Percentiles rank a stretch among this genome's conserved stretches.
Conservation (phyloP, 2,329 filamentous ascomycete species). For the Plectosphaerella plurivora region DNA sequence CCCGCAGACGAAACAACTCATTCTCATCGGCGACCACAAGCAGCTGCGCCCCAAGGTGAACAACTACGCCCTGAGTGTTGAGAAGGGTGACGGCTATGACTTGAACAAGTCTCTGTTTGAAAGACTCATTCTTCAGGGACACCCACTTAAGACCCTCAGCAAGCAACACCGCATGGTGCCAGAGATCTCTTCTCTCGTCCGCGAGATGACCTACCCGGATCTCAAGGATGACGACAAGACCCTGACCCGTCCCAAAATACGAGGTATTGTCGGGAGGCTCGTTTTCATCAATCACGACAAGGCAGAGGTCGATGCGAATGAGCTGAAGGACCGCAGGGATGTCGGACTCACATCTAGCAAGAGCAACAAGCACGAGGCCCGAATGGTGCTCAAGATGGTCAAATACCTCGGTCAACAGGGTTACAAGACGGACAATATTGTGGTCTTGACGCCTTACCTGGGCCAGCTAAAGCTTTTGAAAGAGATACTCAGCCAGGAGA, state of each 20-base stretch:
- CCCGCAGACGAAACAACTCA: conserved; percentile 52
- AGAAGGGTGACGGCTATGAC: conserved; percentile 61
- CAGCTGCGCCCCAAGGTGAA: conserved; percentile 66
- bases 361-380: conserved; percentile 59
- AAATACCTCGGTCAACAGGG: conserved; percentile 68
- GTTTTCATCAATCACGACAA: conserved; percentile 63
- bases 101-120: conserved; percentile 68
- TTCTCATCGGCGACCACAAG: conserved; percentile 70
- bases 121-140: conserved; percentile 53
- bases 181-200: conserved; percentile 58
- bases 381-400: conserved; percentile 62
- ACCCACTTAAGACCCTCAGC: conserved; percentile 47
- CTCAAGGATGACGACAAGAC: conserved; percentile 53
- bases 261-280: conserved; percentile 55
- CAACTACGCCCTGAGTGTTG: conserved; percentile 56
- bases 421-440: conserved; percentile 60
- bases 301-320: conserved; percentile 40
- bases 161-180: conserved; percentile 67
- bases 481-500: conserved; percentile 46
- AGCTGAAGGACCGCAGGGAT: conserved; percentile 46
- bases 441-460: conserved; percentile 68
- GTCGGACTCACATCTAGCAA: conserved; percentile 47
- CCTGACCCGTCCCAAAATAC: conserved; percentile 35
- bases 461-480: conserved; percentile 59
- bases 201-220: conserved; percentile 56